Evolutionary conservation across 495 filamentous ascomycete species (phyloP).

Genomic region (Penicillium egyptiacum): DNA sequence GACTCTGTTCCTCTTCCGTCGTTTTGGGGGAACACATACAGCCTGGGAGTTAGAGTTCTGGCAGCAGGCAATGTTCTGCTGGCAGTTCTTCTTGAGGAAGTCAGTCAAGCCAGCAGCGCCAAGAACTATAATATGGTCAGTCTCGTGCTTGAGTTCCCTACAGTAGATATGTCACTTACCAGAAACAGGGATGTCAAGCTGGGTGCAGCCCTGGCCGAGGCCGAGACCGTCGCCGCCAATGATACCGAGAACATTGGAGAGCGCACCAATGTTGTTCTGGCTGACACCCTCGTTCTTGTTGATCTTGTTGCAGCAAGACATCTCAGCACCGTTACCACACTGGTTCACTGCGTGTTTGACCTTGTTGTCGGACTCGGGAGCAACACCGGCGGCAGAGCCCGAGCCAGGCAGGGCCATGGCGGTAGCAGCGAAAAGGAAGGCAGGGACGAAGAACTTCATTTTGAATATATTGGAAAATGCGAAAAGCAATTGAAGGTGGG

Average conservation of each 20-base stretch:
- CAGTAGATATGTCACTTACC: constrained; percentile 15
- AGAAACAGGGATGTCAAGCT: constrained; percentile 23
- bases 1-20: background rate
- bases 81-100: constrained; percentile 46
- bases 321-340: constrained; percentile 43
- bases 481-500: constrained; percentile 8
- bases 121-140: constrained; percentile 13
- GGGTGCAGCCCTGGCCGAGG: constrained; percentile 27
- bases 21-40: constrained; percentile 18
- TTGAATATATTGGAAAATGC: constrained; percentile 21
- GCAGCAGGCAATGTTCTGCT: constrained; percentile 52
- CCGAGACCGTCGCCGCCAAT: constrained; percentile 30
- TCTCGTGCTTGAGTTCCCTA: background rate
- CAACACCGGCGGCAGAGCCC: constrained; percentile 7
- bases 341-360: constrained; percentile 27
- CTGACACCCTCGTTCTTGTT: constrained; percentile 33
- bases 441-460: constrained; percentile 40
- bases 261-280: constrained; percentile 25
- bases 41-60: constrained; percentile 36
- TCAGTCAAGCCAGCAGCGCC: constrained; percentile 37
- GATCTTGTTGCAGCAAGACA: constrained; percentile 44
- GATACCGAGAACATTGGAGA: constrained; percentile 26
- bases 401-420: constrained; percentile 29
- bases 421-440: constrained; percentile 34
- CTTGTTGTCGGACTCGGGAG: background rate